Evolutionary conservation across 2,329 filamentous ascomycete genomes (phyloP).

Genomic region (Magnaporthiopsis incrustans): DNA sequence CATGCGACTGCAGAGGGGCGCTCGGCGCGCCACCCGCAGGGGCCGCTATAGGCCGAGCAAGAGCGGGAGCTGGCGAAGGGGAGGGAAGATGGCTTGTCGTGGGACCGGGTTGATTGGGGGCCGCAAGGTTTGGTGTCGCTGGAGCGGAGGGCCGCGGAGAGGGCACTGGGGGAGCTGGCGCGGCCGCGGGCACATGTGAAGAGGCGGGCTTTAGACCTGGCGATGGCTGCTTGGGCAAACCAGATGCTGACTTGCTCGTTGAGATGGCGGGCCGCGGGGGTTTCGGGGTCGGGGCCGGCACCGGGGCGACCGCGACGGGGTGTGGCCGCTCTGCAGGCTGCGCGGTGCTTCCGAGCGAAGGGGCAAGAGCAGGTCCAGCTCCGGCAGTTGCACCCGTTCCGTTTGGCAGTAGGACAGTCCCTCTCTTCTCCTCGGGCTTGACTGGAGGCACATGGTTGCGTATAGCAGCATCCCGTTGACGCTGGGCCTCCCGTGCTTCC

Average conservation of each 20-base stretch:
- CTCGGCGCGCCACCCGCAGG: slow-evolving; percentile 1
- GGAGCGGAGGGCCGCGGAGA: too few relatives aligned
- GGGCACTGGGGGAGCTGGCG: neutral
- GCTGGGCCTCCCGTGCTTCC: slow-evolving; percentile 3
- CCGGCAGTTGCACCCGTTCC: neutral
- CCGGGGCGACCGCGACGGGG: too few relatives aligned
- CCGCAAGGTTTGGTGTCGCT: neutral
- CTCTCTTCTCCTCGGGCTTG: slow-evolving; percentile 1
- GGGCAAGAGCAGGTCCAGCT: neutral
- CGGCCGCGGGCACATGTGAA: neutral
- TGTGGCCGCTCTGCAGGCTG: neutral
- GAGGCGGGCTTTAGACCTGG: neutral
- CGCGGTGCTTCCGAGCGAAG: too few relatives aligned
- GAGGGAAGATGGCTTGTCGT: neutral
- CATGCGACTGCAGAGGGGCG: neutral
- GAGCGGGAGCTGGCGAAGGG: neutral
- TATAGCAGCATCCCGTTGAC: neutral
- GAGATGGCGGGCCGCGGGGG: neutral
- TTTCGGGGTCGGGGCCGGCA: neutral
- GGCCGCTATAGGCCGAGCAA: too few relatives aligned
- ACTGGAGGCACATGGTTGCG: neutral
- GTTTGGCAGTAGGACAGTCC: neutral
- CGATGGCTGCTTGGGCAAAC: neutral
- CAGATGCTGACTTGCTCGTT: neutral
- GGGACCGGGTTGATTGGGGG: neutral